Conservation (phyloP, 371 early-diverging fungal genomes). For the Choanephora cucurbitarum region DNA sequence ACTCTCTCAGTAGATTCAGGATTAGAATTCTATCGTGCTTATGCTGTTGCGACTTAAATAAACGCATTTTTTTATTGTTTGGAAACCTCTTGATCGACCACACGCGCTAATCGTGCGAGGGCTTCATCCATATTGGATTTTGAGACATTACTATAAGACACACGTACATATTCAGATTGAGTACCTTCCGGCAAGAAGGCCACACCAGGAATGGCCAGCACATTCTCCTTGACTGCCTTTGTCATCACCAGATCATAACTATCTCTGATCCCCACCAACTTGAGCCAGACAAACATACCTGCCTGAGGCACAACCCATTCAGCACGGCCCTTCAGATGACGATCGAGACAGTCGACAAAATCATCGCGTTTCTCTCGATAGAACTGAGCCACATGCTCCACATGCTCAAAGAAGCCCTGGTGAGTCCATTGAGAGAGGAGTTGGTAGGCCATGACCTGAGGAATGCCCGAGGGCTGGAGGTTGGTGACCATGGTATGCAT, state of each 20-base stretch:
- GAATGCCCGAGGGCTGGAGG: constrained; percentile 75
- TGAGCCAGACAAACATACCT: constrained; percentile 87
- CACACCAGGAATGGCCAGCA: constrained; percentile 75
- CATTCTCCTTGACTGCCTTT: constrained; percentile 69
- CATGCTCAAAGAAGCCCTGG: constrained; percentile 69
- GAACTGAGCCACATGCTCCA: constrained; percentile 53
- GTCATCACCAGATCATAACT: constrained; percentile 62
- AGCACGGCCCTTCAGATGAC: constrained; percentile 61
- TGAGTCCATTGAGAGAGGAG: constrained; percentile 66
- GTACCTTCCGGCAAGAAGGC: constrained; percentile 30
- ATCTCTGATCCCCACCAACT: constrained; percentile 63
- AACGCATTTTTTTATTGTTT: not conserved
- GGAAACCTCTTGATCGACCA: constrained; percentile 29
- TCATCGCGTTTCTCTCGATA: constrained; percentile 67
- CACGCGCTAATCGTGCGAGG: constrained; percentile 53
- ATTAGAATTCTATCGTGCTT: constrained; percentile 68
- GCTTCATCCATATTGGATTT: constrained; percentile 68
- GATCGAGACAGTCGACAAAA: constrained; percentile 59
- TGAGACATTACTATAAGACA: constrained; percentile 65
- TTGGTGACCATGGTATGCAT: constrained; percentile 73
- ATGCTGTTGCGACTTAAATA: constrained; percentile 37
- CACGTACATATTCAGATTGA: constrained; percentile 49
- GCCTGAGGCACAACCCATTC: constrained; percentile 72
- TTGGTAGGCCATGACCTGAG: constrained; percentile 66
- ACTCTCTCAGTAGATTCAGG: constrained; percentile 45